Percentiles rank a stretch among this genome's conserved stretches.
Evolutionary conservation across 2,329 filamentous ascomycete species (phyloP).

Genomic region (Fusarium avenaceum): DNA sequence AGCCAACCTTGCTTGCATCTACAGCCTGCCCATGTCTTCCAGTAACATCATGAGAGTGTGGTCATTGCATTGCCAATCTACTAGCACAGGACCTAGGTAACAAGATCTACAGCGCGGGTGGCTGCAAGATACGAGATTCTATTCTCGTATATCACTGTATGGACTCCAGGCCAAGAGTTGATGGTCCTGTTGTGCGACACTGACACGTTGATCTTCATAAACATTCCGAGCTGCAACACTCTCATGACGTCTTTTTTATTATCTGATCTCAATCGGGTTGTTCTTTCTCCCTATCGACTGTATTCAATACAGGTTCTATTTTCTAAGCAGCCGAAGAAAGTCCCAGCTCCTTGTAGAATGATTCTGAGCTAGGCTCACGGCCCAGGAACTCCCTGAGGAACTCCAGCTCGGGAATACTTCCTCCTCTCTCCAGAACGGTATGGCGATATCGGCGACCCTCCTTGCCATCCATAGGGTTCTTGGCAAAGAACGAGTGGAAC

Average conservation of each 20-base stretch:
- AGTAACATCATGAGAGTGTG: conserved; percentile 10
- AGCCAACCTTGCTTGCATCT: conserved; percentile 24
- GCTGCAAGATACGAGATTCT: conserved; percentile 36
- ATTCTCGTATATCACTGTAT: conserved; percentile 33
- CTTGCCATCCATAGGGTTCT: conserved; percentile 80
- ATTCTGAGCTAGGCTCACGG: conserved; percentile 79
- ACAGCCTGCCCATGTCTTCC: conserved; percentile 5
- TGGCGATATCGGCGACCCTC: conserved; percentile 83
- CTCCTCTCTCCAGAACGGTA: conserved; percentile 82
- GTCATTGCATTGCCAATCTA: conserved; percentile 17
- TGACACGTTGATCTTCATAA: conserved; percentile 7
- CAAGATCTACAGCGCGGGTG: conserved; percentile 27
- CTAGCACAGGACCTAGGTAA: background rate
- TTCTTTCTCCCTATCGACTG: conserved; percentile 16
- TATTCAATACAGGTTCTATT: background rate
- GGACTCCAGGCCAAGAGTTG: background rate
- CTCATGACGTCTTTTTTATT: background rate
- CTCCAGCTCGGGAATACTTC: conserved; percentile 84
- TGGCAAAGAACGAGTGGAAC: conserved; percentile 85
- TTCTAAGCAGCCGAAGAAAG: conserved; percentile 43
- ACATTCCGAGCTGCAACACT: conserved; percentile 2
- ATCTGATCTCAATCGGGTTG: background rate
- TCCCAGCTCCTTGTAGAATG: conserved; percentile 85
- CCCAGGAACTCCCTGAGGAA: conserved; percentile 84
- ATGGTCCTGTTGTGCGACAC: conserved; percentile 12